Evolutionary conservation across 345 rosid genomes (phyloP).

Genomic region (Populus tremula): DNA sequence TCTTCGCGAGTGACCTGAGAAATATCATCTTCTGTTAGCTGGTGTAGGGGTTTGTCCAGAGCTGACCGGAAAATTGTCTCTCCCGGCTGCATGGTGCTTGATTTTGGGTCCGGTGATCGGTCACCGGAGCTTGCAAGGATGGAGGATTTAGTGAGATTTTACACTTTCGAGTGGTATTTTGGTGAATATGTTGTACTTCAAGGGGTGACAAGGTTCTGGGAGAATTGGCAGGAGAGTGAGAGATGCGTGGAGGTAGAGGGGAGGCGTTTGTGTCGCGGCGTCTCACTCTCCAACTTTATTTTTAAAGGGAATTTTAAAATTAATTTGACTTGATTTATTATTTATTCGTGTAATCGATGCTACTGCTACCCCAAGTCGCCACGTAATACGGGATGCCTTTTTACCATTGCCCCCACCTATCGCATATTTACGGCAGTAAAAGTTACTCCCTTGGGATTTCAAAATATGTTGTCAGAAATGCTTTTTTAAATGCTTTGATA

Average conservation of each 20-base stretch:
- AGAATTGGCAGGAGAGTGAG: background rate
- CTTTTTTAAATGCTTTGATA: no score
- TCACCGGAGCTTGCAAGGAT: background rate
- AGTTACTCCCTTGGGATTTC: background rate
- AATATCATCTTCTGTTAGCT: conserved; percentile 86
- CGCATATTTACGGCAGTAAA: background rate
- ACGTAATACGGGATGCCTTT: conserved; percentile 10
- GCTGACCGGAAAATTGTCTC: conserved; percentile 35
- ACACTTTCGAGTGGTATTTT: conserved; percentile 8
- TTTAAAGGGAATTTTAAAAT: background rate
- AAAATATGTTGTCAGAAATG: no score
- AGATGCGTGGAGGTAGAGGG: background rate
- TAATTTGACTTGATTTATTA: background rate
- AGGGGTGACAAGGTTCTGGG: background rate
- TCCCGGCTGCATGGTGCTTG: conserved; percentile 13
- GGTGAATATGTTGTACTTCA: conserved; percentile 17
- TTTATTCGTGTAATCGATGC: background rate
- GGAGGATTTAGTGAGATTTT: background rate
- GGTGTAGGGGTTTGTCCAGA: conserved; percentile 74
- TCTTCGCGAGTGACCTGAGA: conserved; percentile 96
- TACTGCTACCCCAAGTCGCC: conserved; percentile 29
- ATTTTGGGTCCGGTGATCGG: conserved; percentile 6
- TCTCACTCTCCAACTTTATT: conserved; percentile 9
- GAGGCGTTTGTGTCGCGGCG: conserved; percentile 5
- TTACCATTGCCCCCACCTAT: background rate